phyloP scores from a whole-genome alignment of 2,329 filamentous ascomycete species.

The Neoarthrinium moseri region DNA sequence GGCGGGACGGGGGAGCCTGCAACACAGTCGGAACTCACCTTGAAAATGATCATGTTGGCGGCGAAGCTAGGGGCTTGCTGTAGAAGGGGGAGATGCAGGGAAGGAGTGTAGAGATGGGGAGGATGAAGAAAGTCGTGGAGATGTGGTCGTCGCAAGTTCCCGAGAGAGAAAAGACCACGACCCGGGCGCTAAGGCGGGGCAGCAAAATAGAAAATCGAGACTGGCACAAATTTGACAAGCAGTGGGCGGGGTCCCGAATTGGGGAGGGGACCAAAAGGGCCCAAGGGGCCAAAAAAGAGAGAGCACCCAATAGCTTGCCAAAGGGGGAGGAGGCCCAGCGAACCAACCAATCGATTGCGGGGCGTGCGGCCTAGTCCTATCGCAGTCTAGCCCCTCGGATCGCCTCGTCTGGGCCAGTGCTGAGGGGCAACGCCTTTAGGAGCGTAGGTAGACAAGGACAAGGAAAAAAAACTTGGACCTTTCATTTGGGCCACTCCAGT shows the following conservation, averaged over 20 bases:
- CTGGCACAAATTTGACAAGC: conserved; percentile 6
- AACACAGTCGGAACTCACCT: conserved; percentile 44
- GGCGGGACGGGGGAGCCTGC: not conserved
- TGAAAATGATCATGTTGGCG: conserved; percentile 73
- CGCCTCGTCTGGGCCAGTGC: conserved; percentile 4
- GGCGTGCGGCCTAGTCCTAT: not conserved
- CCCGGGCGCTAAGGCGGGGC: conserved; percentile 4
- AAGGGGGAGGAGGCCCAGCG: not conserved
- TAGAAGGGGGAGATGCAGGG: conserved; percentile 9
- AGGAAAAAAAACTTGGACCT: no score
- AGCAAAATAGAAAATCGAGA: conserved; percentile 9
- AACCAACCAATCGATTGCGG: not conserved
- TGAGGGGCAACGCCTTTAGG: no score
- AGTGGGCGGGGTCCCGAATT: not conserved
- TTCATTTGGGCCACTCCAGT: no score
- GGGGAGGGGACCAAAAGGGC: not conserved
- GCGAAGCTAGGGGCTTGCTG: conserved; percentile 10
- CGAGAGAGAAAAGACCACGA: not conserved
- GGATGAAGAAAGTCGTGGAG: not conserved
- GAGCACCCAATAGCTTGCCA: no score
- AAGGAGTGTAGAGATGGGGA: conserved; percentile 10
- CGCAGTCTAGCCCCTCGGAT: not conserved
- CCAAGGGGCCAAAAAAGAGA: not conserved
- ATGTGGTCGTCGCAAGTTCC: conserved; percentile 1
- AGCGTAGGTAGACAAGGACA: no score